Evolutionary conservation across 306 rosid genomes (phyloP).

Genomic region (Corylus avellana): DNA sequence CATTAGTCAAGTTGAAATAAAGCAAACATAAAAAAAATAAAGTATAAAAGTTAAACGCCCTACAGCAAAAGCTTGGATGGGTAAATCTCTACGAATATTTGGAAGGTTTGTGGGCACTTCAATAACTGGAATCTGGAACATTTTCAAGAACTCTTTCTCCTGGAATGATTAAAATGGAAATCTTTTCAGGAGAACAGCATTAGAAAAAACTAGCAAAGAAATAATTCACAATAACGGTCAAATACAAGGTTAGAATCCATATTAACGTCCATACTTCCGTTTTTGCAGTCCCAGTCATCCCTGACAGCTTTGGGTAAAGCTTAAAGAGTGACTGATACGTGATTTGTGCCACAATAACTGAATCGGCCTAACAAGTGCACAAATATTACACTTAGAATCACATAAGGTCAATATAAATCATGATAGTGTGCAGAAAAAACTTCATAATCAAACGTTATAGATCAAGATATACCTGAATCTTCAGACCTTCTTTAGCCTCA

Average conservation of each 20-base stretch:
- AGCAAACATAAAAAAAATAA: slow-evolving; percentile 11
- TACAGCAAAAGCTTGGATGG: slow-evolving; percentile 98
- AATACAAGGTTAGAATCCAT: slow-evolving; percentile 31
- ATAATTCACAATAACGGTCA: slow-evolving; percentile 9
- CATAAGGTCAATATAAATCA: slow-evolving; percentile 15
- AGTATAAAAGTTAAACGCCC: slow-evolving; percentile 27
- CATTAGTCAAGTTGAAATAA: slow-evolving; percentile 27
- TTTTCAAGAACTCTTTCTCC: slow-evolving; percentile 97
- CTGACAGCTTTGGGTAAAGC: slow-evolving; percentile 95
- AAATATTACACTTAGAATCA: slow-evolving; percentile 37
- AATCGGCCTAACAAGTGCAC: slow-evolving; percentile 76
- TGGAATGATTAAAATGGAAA: slow-evolving; percentile 38
- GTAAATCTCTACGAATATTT: slow-evolving; percentile 87
- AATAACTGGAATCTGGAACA: slow-evolving; percentile 91
- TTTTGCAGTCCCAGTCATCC: slow-evolving; percentile 99
- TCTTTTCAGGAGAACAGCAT: slow-evolving; percentile 28
- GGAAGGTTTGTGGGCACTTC: slow-evolving; percentile 96
- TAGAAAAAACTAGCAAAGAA: slow-evolving; percentile 18
- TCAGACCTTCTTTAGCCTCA: slow-evolving; percentile 95
- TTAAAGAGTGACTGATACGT: slow-evolving; percentile 97
- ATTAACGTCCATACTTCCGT: slow-evolving; percentile 66
- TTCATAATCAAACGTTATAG: slow-evolving; percentile 16
- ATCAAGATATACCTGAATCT: slow-evolving; percentile 70
- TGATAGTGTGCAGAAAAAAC: slow-evolving; percentile 19
- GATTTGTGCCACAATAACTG: slow-evolving; percentile 95